Evolutionary conservation across 176 grass and related monocot genomes (phyloP), one percentile per base, ranked within the genome.

Genomic region (Thinopyrum elongatum): DNA sequence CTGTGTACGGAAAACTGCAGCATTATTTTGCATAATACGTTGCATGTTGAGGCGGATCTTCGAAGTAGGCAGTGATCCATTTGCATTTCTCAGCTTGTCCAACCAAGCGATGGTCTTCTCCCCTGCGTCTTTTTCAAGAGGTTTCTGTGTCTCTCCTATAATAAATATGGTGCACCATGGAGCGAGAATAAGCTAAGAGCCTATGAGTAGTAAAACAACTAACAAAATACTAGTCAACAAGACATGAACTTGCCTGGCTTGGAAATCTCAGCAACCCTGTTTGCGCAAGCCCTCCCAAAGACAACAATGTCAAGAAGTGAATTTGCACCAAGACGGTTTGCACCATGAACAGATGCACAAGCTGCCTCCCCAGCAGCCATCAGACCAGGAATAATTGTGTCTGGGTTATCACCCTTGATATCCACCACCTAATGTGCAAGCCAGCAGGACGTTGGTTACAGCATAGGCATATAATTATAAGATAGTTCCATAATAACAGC

Each of bases 261-360:
- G 68, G 83, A 90, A 63, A 88, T 92, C 76, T 95, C 87, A 7
- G 93, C 93, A 63, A 92, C 84, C 70, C 93, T 90, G n/a, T 95
- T 95, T 15, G 93, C 90, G 74, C 93, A 95, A 63, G 93, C 93
- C 86, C 93, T 92, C 57, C 93, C 90, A 86, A 95, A 92, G 66
- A 95, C 93, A 79, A 95, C 93, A 65, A 95, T 95, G 57, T 95
- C 93, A 51, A 95, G 93, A 77, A 95, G 90, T 57, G 93, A 95
- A 74, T 95, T 95, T 79, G 93, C 93, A 73, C 93, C 93, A 26
- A 95, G 87, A 31, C 93, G 81, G 73, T 95, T 95, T 83, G 93
- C 87, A n/a, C 93, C 93, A 65, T 95, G 93, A 57, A 95, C 93
- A 85, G 93, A 95, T 87, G 93, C 93, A 83, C 93, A 95, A 85